A percentile compares a stretch with the other conserved stretches of the same genome.
Evolutionary conservation across 2,329 filamentous ascomycete genomes (phyloP).

Genomic region (Claviceps africana): DNA sequence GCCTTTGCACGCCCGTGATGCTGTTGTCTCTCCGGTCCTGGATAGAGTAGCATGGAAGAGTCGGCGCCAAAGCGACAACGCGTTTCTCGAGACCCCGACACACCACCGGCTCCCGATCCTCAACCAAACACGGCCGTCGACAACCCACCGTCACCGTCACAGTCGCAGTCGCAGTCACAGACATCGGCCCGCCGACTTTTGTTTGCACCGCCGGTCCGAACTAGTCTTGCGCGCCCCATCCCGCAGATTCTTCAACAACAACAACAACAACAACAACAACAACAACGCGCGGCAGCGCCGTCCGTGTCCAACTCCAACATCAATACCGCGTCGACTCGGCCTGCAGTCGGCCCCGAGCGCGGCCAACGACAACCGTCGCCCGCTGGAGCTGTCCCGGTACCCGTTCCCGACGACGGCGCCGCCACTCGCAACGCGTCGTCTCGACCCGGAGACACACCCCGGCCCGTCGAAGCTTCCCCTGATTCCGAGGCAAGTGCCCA

Average conservation of each 20-base stretch:
- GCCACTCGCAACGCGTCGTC: constrained; percentile 12
- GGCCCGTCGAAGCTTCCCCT: constrained; percentile 5
- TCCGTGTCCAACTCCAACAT: constrained; percentile 14
- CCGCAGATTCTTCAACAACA: constrained; percentile 40
- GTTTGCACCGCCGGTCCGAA: constrained; percentile 48
- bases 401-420: neutral
- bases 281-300: constrained; percentile 25
- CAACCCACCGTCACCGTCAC: constrained; percentile 2
- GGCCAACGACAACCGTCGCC: neutral
- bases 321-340: constrained; percentile 6
- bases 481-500: constrained; percentile 8
- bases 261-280: too few relatives aligned
- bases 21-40: neutral
- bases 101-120: neutral
- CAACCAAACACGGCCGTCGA: neutral
- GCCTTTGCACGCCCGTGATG: neutral
- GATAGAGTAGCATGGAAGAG: constrained; percentile 27
- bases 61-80: constrained; percentile 40
- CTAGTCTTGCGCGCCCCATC: constrained; percentile 34
- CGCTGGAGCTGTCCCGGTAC: neutral
- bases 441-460: constrained; percentile 9
- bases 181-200: constrained; percentile 7
- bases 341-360: neutral
- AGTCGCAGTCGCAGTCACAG: constrained; percentile 1
- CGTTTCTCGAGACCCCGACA: constrained; percentile 6